These are phyloP conservation scores for Centaurea solstitialis DNA, from an alignment of 129 eudicot species.

Conservation along the genomic window DNA sequence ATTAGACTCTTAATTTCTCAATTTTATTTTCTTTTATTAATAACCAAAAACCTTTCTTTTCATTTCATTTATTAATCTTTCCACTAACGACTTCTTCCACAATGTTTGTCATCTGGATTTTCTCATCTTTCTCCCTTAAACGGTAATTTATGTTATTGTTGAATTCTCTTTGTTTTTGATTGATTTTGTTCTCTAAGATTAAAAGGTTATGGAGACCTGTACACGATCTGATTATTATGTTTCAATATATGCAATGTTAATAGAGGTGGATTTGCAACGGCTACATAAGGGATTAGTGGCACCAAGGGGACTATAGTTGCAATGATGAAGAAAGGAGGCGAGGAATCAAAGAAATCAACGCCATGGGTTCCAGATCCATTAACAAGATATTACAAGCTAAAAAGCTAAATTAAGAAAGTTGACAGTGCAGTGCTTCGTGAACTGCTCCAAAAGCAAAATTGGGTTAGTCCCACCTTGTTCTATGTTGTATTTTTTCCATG, in stretches of 20 bases:
- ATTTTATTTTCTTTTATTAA: not conserved
- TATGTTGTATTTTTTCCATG: too few species aligned
- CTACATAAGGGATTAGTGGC: constrained; percentile 36
- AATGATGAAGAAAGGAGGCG: constrained; percentile 43
- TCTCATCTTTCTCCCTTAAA: not conserved
- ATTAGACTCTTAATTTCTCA: not conserved
- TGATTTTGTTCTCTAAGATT: not conserved
- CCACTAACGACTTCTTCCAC: not conserved
- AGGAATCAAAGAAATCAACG: constrained; percentile 41
- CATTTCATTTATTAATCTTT: not conserved
- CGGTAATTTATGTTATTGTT: not conserved
- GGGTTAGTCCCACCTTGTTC: too few species aligned
- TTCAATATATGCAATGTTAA: not conserved
- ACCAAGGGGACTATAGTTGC: constrained; percentile 35
- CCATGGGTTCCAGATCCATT: constrained; percentile 85
- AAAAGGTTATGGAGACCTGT: not conserved
- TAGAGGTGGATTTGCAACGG: constrained; percentile 56
- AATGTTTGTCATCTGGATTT: not conserved
- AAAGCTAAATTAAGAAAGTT: constrained; percentile 38
- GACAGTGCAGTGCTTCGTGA: constrained; percentile 65
- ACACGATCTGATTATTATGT: not conserved
- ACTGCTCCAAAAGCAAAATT: constrained; percentile 47
- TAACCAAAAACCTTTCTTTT: too few species aligned
- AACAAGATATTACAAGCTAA: constrained; percentile 78
- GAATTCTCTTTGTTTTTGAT: too few species aligned